A percentile compares a stretch with the other conserved stretches of the same genome.
These are phyloP conservation scores for Peronospora farinosa DNA, from an alignment of 352 stramenopile genomes.

Conservation along the genomic window DNA sequence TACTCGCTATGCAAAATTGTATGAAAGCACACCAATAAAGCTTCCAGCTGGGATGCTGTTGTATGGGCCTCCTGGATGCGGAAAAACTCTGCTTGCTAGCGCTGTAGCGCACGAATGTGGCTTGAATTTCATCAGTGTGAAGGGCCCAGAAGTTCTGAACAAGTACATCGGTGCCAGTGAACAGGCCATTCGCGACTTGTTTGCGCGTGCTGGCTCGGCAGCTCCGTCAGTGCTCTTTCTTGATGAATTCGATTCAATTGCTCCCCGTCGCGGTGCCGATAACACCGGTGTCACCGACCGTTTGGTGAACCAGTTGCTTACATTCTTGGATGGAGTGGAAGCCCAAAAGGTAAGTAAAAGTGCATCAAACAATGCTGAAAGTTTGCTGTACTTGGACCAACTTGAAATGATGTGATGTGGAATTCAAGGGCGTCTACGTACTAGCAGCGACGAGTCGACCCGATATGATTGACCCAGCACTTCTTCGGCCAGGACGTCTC, in stretches of 20 bases:
- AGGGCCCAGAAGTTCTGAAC: slow-evolving; percentile 85
- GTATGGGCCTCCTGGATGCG: slow-evolving; percentile 88
- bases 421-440: slow-evolving; percentile 86
- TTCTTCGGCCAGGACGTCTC: slow-evolving; percentile 90
- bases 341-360: slow-evolving; percentile 49
- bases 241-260: slow-evolving; percentile 93
- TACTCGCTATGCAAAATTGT: slow-evolving; percentile 71
- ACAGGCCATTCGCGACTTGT: slow-evolving; percentile 85
- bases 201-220: slow-evolving; percentile 64
- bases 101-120: slow-evolving; percentile 83
- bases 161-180: slow-evolving; percentile 90
- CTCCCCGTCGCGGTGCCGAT: slow-evolving; percentile 88
- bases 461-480: slow-evolving; percentile 94
- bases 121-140: slow-evolving; percentile 89
- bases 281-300: slow-evolving; percentile 94
- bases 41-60: slow-evolving; percentile 82
- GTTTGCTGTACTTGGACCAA: not conserved
- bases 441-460: slow-evolving; percentile 93
- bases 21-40: slow-evolving; percentile 78
- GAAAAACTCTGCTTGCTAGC: slow-evolving; percentile 85
- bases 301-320: slow-evolving; percentile 97
- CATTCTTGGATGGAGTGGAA: slow-evolving; percentile 96
- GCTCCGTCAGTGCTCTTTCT: slow-evolving; percentile 79
- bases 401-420: not conserved
- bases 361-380: not conserved